Evolutionary conservation across 2,329 filamentous ascomycete genomes (phyloP), one percentile per base, ranked within the genome.

Genomic region (Colletotrichum limetticola): DNA sequence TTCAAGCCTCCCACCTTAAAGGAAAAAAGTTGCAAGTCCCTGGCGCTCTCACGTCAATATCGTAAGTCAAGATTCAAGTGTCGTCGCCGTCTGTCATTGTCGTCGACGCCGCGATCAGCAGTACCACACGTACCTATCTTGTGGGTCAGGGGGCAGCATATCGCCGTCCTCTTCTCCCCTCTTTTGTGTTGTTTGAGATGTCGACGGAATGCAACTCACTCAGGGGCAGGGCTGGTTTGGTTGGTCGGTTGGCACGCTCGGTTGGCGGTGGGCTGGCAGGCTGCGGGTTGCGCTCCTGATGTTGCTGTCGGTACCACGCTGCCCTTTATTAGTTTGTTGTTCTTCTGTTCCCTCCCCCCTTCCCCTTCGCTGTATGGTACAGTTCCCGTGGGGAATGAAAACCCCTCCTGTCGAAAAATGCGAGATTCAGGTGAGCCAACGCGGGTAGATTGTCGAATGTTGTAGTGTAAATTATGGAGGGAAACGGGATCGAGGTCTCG

Each of bases 381-480:
- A 49, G 42, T 53, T 55, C 14, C 65, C 66, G 71, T 72, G 71
- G 71, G 66, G 71, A 72, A 72, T 32, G 55, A 61, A 56, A 57
- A 57, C 60, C 60, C 19, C 32, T 70, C 62, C 65, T 32, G 52
- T 22, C 52, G 63, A 57, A 26, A 49, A 35, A 72, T 72, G 71
- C 71, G 60, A 72, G 71, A 72, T 72, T 72, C 71, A 72, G 71
- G 71, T 71, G 71, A 70, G 71, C 32, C 70, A 61, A 52, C 56
- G 32, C 71, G 71, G 71, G 60, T 72, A 72, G 71, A 72, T 72
- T 71, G 66, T 72, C 71, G 71, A 72, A 56, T 26, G 35, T 52
- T 61, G 61, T 70, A 53, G 59, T 52, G 60, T 60, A 46, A 55
- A 61, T 56, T 28, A 46, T 60, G 59, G 60, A 60, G 46, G 56